Evolutionary conservation across 495 filamentous ascomycete species (phyloP), one percentile per base, ranked within the genome.

Genomic region (Evernia prunastri): DNA sequence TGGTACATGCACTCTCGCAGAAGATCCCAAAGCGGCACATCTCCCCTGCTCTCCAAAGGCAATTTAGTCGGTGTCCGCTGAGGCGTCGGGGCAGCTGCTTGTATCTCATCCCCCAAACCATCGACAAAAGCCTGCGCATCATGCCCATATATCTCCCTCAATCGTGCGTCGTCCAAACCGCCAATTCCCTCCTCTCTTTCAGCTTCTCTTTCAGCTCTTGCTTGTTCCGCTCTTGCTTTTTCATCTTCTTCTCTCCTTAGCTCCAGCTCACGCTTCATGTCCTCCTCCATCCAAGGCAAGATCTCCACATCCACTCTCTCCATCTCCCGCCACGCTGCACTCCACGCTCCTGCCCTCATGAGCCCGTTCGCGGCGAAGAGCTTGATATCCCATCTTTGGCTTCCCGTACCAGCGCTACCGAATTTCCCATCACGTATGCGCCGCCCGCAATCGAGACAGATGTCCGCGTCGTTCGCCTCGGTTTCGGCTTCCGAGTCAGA

Each of bases 221-320:
- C 65, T 20, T 64, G 37, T 12, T 71, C 73, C 25, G 47, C 69
- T 60, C 51, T 29, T 47, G 58, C 20, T 45, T 70, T 70, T 49
- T 75, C 79, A 67, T 81, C 79, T 60, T 86, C 69, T 39, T 77
- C 73, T 8, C 75, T 68, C 35, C 78, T 70, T 29, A 72, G 47
- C 66, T 81, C 80, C 61, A 86, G 67, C 45, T 78, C 74, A 3
- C 76, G 68, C 45, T 79, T 73, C 49, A 86, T 61, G 45, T 82
- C 80, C 9, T 81, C 80, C 2, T 84, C 82, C 35, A 87, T 74
- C 79, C 84, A 87, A 6, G 91, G 86, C 62, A 87, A 86, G 66
- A 98, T 84, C 71, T 98, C 94, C 1, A 95, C 89, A 74, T 98
- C 94, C 11, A 97, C 90, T 37, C 92, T 83, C 74, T 98, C 94